phyloP scores from a whole-genome alignment of 108 stramenopile species.

The Aurantiochytrium sp. region DNA sequence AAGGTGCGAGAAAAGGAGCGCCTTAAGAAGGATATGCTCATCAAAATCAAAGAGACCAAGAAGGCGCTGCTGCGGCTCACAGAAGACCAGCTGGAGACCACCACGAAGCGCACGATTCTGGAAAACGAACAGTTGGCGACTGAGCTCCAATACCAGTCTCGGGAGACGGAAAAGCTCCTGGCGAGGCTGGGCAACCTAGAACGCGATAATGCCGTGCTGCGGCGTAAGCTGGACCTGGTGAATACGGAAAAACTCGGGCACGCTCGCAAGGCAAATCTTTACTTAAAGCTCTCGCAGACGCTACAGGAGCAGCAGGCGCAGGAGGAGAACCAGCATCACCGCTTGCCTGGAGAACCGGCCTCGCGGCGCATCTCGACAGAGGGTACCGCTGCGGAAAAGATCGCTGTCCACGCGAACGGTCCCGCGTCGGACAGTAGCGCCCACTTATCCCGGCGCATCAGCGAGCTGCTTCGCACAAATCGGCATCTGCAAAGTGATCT shows the following conservation, averaged over 20 bases:
- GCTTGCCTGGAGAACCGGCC: not conserved
- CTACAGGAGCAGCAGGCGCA: not conserved
- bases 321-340: not conserved
- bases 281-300: not conserved
- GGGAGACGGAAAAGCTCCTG: slow-evolving; percentile 14
- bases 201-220: not conserved
- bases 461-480: not conserved
- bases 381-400: not conserved
- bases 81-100: not conserved
- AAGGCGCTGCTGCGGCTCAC: not conserved
- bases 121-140: slow-evolving; percentile 27
- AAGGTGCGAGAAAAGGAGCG: slow-evolving; percentile 27
- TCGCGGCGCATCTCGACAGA: not conserved
- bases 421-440: no score
- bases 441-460: not conserved
- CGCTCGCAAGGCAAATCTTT: not conserved
- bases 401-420: not conserved
- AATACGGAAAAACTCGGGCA: not conserved
- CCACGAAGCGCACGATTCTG: not conserved
- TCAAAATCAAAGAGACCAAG: not conserved
- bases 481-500: not conserved
- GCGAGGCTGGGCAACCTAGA: not conserved
- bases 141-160: slow-evolving; percentile 7
- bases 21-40: slow-evolving; percentile 12
- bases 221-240: not conserved